Conservation (phyloP, 441 rosid species). For the Jatropha podagrica region DNA sequence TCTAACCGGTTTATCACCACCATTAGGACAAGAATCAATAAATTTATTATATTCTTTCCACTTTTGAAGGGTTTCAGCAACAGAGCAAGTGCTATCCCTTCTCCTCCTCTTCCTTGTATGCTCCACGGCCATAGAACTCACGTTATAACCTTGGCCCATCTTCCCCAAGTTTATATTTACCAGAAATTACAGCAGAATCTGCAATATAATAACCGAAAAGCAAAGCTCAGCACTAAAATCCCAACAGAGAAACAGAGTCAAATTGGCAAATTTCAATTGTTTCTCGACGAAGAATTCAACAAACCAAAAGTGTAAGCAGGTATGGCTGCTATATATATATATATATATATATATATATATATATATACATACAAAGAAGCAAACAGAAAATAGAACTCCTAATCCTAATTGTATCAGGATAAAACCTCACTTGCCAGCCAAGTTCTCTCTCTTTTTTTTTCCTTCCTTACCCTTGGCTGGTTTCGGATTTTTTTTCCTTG, state of each 20-base stretch:
- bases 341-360: background rate
- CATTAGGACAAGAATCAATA: slow-evolving; percentile 23
- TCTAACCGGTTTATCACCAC: slow-evolving; percentile 24
- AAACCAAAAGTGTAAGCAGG: too few species aligned
- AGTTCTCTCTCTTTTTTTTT: background rate
- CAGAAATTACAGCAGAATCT: background rate
- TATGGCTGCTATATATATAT: background rate
- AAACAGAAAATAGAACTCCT: too few species aligned
- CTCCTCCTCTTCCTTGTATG: slow-evolving; percentile 52
- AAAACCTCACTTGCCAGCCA: background rate
- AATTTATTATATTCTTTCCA: slow-evolving; percentile 59
- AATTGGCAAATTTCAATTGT: background rate
- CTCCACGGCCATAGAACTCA: slow-evolving; percentile 6
- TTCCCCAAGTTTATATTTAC: background rate
- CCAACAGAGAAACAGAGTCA: background rate
- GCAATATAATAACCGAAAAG: background rate
- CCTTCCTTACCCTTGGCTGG: too few species aligned
- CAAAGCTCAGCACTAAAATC: background rate
- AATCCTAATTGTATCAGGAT: too few species aligned
- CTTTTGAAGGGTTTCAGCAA: slow-evolving; percentile 50
- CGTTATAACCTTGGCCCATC: slow-evolving; percentile 22
- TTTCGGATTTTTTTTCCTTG: background rate
- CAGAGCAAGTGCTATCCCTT: slow-evolving; percentile 33
- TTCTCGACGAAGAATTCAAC: too few species aligned
- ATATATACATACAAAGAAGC: background rate